phyloP scores from a whole-genome alignment of 2,329 filamentous ascomycete genomes.

The Fusarium multiceps region DNA sequence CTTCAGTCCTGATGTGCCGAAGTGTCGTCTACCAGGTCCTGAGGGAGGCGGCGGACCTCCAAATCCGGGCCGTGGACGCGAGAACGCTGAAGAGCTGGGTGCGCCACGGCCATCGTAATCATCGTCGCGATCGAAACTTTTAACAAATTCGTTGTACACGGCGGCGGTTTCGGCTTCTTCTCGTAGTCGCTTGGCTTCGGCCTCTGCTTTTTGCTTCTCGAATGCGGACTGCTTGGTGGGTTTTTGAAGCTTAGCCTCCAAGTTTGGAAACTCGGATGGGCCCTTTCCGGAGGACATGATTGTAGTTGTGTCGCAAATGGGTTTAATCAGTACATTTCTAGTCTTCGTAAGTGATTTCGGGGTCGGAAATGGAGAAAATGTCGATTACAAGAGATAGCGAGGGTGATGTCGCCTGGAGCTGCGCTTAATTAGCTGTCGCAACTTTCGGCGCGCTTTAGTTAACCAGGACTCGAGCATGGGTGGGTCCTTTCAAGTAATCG shows the following conservation, averaged over 20 bases:
- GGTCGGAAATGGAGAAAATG: neutral
- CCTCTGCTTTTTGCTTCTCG: conserved; percentile 88
- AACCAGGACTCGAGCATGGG: conserved; percentile 6
- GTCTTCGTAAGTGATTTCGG: neutral
- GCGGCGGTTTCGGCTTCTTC: conserved; percentile 90
- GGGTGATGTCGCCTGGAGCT: conserved; percentile 5
- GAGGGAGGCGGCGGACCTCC: conserved; percentile 42
- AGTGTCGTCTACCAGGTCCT: conserved; percentile 69
- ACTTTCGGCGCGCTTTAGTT: conserved; percentile 3
- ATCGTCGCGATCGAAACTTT: conserved; percentile 76
- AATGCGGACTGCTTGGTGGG: conserved; percentile 87
- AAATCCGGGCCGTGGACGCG: conserved; percentile 46
- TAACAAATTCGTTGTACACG: conserved; percentile 88
- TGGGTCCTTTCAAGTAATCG: neutral
- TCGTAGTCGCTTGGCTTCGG: conserved; percentile 85
- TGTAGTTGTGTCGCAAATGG: neutral
- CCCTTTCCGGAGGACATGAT: conserved; percentile 63
- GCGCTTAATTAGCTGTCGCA: conserved; percentile 13
- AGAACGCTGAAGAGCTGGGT: conserved; percentile 23
- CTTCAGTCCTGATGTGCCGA: conserved; percentile 65
- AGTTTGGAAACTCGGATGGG: conserved; percentile 72
- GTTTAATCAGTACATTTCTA: conserved; percentile 26
- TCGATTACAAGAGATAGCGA: neutral
- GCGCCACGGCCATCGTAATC: conserved; percentile 51
- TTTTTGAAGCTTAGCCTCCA: conserved; percentile 81